phyloP scores from a whole-genome alignment of 2,329 filamentous ascomycete genomes.

The Cordyceps militaris region DNA sequence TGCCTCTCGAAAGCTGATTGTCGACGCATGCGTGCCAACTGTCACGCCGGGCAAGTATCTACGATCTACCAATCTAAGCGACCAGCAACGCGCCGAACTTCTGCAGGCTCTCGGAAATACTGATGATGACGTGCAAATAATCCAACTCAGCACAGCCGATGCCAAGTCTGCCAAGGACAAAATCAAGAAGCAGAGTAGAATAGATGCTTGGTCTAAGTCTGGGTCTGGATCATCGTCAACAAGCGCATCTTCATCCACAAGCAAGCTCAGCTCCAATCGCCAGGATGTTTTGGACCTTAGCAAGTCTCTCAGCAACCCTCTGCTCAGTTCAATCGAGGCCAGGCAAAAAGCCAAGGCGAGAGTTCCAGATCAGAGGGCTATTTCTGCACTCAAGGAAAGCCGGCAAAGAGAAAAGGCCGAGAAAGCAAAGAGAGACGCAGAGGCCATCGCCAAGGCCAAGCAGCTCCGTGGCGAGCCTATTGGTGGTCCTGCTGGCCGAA shows the following conservation, averaged over 20 bases:
- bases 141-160: constrained; percentile 32
- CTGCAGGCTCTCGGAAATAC: constrained; percentile 55
- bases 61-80: constrained; percentile 71
- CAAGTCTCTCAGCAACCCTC: constrained; percentile 39
- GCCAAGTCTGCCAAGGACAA: constrained; percentile 26
- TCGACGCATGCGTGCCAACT: constrained; percentile 56
- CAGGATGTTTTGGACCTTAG: constrained; percentile 42
- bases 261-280: constrained; percentile 31
- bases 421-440: constrained; percentile 63
- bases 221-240: constrained; percentile 22
- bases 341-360: constrained; percentile 22
- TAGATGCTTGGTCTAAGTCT: constrained; percentile 57
- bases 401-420: constrained; percentile 70
- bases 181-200: constrained; percentile 49
- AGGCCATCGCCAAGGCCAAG: constrained; percentile 63
- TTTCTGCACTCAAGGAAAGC: constrained; percentile 55
- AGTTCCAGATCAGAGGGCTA: constrained; percentile 30
- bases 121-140: constrained; percentile 46
- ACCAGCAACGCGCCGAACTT: constrained; percentile 79
- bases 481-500: constrained; percentile 65
- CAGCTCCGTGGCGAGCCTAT: constrained; percentile 30
- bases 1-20: constrained; percentile 53
- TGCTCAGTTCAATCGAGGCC: constrained; percentile 39
- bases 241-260: constrained; percentile 14
- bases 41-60: constrained; percentile 45